These are phyloP conservation scores for Hypocreales sp. DNA, from an alignment of 2,329 filamentous ascomycete species.

Conservation along the genomic window DNA sequence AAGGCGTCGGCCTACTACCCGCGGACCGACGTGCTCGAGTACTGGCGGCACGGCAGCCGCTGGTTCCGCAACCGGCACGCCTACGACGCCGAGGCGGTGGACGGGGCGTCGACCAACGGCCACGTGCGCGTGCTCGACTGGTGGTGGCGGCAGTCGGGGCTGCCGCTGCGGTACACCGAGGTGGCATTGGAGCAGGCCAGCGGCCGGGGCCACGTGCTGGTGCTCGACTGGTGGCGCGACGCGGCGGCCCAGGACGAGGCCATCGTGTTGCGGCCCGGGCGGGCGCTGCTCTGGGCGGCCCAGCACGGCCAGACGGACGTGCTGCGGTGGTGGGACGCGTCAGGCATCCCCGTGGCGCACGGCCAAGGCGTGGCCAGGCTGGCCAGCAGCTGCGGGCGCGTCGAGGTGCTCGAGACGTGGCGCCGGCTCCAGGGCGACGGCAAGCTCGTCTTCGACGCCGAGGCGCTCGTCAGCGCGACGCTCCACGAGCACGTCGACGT, in stretches of 20 bases:
- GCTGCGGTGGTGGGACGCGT: conserved; percentile 77
- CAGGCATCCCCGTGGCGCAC: conserved; percentile 63
- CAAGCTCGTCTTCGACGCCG: conserved; percentile 60
- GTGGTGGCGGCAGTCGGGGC: conserved; percentile 69
- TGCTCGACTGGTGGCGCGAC: conserved; percentile 87
- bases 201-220: conserved; percentile 66
- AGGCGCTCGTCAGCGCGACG: conserved; percentile 74
- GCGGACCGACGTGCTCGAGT: conserved; percentile 70
- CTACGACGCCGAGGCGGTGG: conserved; percentile 71
- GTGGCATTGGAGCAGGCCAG: conserved; percentile 77
- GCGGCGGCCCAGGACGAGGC: conserved; percentile 43
- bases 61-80: conserved; percentile 68
- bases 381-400: conserved; percentile 72
- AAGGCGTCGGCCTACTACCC: conserved; percentile 82
- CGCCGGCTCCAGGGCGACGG: conserved; percentile 49
- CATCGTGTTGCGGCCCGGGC: conserved; percentile 60
- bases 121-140: conserved; percentile 77
- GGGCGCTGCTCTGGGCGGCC: conserved; percentile 68
- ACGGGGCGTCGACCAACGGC: conserved; percentile 74
- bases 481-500: conserved; percentile 74
- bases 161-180: conserved; percentile 75
- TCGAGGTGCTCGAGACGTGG: conserved; percentile 74
- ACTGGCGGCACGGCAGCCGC: conserved; percentile 76
- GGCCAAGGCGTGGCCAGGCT: conserved; percentile 72
- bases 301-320: conserved; percentile 67